Percentiles rank a stretch among this genome's conserved stretches.
Conservation (phyloP, 177 flowering plant species). For the Vitis hybrid region DNA sequence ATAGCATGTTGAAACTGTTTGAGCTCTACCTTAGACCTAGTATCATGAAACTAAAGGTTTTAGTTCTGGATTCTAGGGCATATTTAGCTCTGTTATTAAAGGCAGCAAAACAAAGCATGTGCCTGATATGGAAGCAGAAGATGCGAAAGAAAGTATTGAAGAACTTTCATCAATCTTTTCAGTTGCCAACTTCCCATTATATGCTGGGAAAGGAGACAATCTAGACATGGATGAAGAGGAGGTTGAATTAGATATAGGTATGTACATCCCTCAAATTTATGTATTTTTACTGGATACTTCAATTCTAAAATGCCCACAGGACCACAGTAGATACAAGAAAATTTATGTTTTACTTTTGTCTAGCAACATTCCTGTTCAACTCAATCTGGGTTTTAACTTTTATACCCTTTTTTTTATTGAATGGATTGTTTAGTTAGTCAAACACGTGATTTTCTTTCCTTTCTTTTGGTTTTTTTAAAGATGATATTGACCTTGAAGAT, state of each 20-base stretch:
- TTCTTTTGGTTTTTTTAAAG: constrained; percentile 25
- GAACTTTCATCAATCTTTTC: constrained; percentile 65
- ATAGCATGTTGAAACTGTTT: neutral
- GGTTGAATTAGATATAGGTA: constrained; percentile 70
- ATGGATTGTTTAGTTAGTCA: neutral
- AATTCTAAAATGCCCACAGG: too few species aligned
- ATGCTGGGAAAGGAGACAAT: constrained; percentile 29
- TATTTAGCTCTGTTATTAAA: constrained; percentile 62
- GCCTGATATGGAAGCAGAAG: constrained; percentile 41
- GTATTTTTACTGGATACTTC: too few species aligned
- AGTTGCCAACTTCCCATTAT: constrained; percentile 48
- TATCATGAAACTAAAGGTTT: constrained; percentile 2
- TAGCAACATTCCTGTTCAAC: neutral
- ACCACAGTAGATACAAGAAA: too few species aligned
- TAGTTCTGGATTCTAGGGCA: constrained; percentile 41
- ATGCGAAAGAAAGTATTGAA: constrained; percentile 43
- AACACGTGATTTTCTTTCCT: neutral
- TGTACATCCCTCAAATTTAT: neutral
- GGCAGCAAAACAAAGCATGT: constrained; percentile 55
- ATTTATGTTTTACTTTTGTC: neutral
- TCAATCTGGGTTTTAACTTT: neutral
- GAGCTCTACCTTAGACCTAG: neutral
- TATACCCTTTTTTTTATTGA: neutral
- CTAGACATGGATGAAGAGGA: constrained; percentile 37
- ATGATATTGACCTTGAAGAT: constrained; percentile 85